Evolutionary conservation across 371 early-diverging fungal genomes (phyloP).

Genomic region (Paraphysoderma sedebokerense): DNA sequence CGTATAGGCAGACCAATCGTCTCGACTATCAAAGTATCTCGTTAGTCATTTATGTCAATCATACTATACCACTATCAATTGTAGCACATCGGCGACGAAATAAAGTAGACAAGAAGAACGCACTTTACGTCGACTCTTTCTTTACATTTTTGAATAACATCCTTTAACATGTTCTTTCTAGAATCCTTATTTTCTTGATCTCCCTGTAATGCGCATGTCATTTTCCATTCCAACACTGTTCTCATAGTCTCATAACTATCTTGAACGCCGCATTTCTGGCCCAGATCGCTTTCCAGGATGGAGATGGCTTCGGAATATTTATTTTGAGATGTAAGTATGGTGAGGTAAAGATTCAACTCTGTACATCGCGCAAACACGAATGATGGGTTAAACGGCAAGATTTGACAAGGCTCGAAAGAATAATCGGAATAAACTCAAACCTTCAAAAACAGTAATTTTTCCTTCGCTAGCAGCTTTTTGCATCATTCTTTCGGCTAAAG

Average conservation of each 20-base stretch:
- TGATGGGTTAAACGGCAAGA: conserved; percentile 6
- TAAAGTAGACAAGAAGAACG: no score
- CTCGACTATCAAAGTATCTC: no score
- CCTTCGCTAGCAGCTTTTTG: conserved; percentile 56
- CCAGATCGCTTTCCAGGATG: conserved; percentile 37
- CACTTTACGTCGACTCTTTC: no score
- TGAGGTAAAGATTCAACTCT: conserved; percentile 49
- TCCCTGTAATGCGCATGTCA: no score
- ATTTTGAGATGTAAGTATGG: conserved; percentile 39
- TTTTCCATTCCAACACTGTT: no score
- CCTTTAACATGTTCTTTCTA: no score
- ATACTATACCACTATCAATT: no score
- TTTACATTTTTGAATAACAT: no score
- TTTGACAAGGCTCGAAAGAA: conserved; percentile 3
- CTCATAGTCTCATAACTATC: conserved; percentile 50
- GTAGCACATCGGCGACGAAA: no score
- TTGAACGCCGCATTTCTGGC: conserved; percentile 32
- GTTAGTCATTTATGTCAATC: no score
- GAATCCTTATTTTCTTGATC: no score
- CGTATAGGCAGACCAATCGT: no score
- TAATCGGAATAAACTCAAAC: conserved; percentile 12
- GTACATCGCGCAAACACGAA: neutral
- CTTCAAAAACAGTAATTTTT: conserved; percentile 32
- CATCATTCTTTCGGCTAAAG: conserved; percentile 73
- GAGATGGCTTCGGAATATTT: conserved; percentile 39